Evolutionary conservation across 352 stramenopile genomes (phyloP).

Genomic region (Pythium pyrilobum): DNA sequence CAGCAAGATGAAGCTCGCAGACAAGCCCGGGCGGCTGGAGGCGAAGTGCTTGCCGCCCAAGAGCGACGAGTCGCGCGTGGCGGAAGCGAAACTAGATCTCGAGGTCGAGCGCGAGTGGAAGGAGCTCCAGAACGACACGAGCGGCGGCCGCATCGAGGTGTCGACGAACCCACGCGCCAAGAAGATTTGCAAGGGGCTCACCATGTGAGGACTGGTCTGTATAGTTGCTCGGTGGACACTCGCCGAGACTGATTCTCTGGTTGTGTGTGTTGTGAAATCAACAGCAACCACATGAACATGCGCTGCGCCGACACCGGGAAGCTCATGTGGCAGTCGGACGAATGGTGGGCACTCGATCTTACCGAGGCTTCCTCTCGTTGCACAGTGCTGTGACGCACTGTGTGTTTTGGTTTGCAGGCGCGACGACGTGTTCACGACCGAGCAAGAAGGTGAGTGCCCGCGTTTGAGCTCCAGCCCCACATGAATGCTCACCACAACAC

Average conservation of each 20-base stretch:
- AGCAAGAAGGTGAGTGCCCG: constrained; percentile 84
- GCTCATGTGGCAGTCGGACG: constrained; percentile 81
- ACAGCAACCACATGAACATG: constrained; percentile 89
- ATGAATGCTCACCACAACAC: too few relatives aligned
- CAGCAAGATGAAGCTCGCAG: constrained; percentile 54
- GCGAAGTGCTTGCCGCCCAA: constrained; percentile 40
- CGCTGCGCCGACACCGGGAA: constrained; percentile 69
- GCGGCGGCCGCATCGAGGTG: constrained; percentile 59
- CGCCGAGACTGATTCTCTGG: background rate
- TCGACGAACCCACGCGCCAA: constrained; percentile 57
- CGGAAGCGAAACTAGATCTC: constrained; percentile 72
- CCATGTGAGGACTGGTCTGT: constrained; percentile 36
- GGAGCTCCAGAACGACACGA: constrained; percentile 51
- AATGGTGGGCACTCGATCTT: constrained; percentile 35
- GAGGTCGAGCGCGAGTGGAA: constrained; percentile 86
- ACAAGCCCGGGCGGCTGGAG: constrained; percentile 44
- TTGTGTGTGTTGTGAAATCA: background rate
- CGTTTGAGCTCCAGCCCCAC: too few relatives aligned
- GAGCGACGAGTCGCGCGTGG: constrained; percentile 39
- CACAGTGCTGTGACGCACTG: background rate
- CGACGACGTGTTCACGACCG: constrained; percentile 55
- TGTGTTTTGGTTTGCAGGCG: constrained; percentile 23
- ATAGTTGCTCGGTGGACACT: background rate
- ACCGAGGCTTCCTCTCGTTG: background rate
- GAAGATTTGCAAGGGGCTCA: constrained; percentile 66